A percentile compares a stretch with the other conserved stretches of the same genome.
Conservation (phyloP, 768 basidiomycete genomes). For the Lepiota venenata region DNA sequence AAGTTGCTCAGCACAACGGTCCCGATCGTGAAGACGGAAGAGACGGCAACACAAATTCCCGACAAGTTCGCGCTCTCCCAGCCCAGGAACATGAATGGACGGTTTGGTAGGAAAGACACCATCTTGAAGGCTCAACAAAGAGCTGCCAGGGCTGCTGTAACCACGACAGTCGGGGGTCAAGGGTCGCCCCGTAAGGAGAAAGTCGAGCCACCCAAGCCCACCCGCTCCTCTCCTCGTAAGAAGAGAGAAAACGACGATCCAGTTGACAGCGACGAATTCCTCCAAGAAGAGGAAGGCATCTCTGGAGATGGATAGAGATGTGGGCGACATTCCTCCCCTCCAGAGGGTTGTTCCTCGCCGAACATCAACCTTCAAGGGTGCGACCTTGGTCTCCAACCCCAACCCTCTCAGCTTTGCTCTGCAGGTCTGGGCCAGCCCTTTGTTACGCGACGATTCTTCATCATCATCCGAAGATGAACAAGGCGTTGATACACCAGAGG, state of each 20-base stretch:
- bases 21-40: constrained; percentile 25
- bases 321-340: constrained; percentile 18
- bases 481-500: constrained; percentile 58
- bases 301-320: constrained; percentile 18
- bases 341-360: constrained; percentile 40
- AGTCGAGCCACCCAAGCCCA: constrained; percentile 19
- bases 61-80: constrained; percentile 46
- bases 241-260: constrained; percentile 32
- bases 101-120: constrained; percentile 59
- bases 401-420: constrained; percentile 60
- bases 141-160: constrained; percentile 11
- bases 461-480: constrained; percentile 48
- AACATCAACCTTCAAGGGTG: constrained; percentile 38
- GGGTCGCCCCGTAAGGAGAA: constrained; percentile 18
- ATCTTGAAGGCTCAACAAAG: constrained; percentile 32
- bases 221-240: constrained; percentile 20
- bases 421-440: constrained; percentile 51
- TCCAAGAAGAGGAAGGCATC: constrained; percentile 29
- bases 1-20: constrained; percentile 18
- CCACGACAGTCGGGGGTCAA: background rate
- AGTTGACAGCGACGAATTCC: constrained; percentile 30
- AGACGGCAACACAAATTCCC: constrained; percentile 28
- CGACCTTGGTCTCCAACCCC: constrained; percentile 51
- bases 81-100: constrained; percentile 61
- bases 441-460: constrained; percentile 38